Base-by-base conservation (phyloP, 192 early-diverging fungal genomes). In the Linnemannia hyalina region DNA sequence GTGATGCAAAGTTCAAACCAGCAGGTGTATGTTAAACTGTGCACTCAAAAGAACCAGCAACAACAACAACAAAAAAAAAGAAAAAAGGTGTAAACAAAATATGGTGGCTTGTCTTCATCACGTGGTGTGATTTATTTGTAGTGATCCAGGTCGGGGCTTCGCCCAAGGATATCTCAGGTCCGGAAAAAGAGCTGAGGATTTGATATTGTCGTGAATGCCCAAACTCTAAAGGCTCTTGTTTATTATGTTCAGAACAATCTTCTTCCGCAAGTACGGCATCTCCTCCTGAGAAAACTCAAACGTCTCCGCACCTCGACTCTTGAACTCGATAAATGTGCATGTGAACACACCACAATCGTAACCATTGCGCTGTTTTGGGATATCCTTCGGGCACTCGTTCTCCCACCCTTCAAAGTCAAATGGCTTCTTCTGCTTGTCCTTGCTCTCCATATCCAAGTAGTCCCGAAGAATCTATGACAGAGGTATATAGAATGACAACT, bases 261-360 rank as follows among this genome's bases (percentile, higher is more conserved):
- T 89, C 65, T 91, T 83, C 15, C 98, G 89, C 32, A 97, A 85
- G 41, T 93, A 88, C 2, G 80, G 74, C 95, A 98, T 98, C 65
- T 95, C 76, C 16, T 85, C 78, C 78, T 97, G 97, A 6, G 91
- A 85, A 89, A 97, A 97, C 29, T 90, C 90, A 82, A 97, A 94
- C 13, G 80, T 73, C 0, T 88, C 88, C n/a, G 83, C 75, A n/a
- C 88, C 87, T 36, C 96, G 88, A 3, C 93, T 76, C 20, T 89
- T 76, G 79, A 93, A 92, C 76, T 99, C 97, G 10, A 96, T 95
- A 91, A 98, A 97, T 22, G 94, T 94, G 75, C 93, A 94, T 0
- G 97, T 94, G 84, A 99, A 99, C 8, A 98, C 97, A 13, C 98
- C 98, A 82, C 98, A 99, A 90, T 99, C 98, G 71, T 93, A 97